Evolutionary conservation across 306 rosid genomes (phyloP), one percentile per base, ranked within the genome.

Genomic region (Neltuma alba): DNA sequence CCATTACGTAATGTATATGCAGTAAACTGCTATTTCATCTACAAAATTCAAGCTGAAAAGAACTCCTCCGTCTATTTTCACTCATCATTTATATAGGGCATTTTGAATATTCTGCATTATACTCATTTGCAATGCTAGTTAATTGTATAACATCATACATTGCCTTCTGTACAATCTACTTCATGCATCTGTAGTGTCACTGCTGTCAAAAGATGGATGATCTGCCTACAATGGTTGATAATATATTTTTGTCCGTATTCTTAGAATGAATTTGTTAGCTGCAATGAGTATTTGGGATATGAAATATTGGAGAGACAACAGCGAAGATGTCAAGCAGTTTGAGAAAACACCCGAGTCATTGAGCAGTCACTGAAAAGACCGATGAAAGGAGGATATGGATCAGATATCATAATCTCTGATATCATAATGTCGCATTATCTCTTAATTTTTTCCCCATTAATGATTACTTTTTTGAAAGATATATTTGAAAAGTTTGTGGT

Each of bases 321-420:
- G 27, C 52, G 21, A 40, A 68, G 18, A 38, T 7, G 66, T 55
- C 23, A 58, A 54, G 37, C n/a, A 64, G 72, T 77, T 42, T 34
- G 7, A 71, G 47, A 70, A 75, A 75, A 68, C 34, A 54, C 23
- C 52, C 44, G 34, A 23, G n/a, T 78, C 69, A 57, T 67, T 67
- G 45, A 44, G 50, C 4, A 33, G 67, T 66, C 45, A 44, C 72
- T 72, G 76, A 42, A 55, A 82, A 64, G 33, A 63, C 23, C 63
- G 63, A 70, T 52, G 6, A 36, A 52, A 3, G 44, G 55, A 44
- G 14, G 77, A 74, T 36, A 40, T 27, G 1, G 50, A 58, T 74
- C 31, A 60, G 18, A 67, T 45, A 58, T 74, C 58, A 57, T 74
- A 38, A 20, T 30, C n/a, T n/a, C n/a, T n/a, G n/a, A n/a, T n/a